Evolutionary conservation across 371 early-diverging fungal genomes (phyloP).

Genomic region (Mortierella sp.): DNA sequence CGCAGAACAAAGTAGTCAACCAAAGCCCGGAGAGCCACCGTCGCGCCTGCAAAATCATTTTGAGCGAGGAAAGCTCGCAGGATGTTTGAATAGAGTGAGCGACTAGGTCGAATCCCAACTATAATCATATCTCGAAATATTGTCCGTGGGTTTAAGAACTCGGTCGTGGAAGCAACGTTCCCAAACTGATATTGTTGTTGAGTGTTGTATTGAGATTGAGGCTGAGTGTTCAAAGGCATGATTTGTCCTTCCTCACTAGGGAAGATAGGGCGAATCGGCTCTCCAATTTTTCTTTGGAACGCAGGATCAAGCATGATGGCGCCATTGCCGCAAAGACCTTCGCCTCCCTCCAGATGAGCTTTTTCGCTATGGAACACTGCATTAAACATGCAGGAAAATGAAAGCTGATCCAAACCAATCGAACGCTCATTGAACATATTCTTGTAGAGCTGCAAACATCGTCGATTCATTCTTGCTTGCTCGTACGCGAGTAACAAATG

Average conservation of each 20-base stretch:
- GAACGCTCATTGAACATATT: slow-evolving; percentile 40
- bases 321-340: slow-evolving; percentile 29
- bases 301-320: slow-evolving; percentile 4
- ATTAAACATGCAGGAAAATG: slow-evolving; percentile 53
- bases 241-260: background rate
- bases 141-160: slow-evolving; percentile 19
- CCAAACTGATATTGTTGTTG: slow-evolving; percentile 23
- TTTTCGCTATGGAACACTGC: slow-evolving; percentile 51
- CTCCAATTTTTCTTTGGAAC: slow-evolving; percentile 21
- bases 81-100: slow-evolving; percentile 42
- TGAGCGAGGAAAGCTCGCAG: slow-evolving; percentile 39
- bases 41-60: slow-evolving; percentile 38
- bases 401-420: slow-evolving; percentile 38
- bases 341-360: slow-evolving; percentile 36
- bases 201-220: background rate
- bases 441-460: slow-evolving; percentile 38
- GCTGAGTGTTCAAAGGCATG: background rate
- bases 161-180: slow-evolving; percentile 19
- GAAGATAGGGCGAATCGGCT: slow-evolving; percentile 20
- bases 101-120: slow-evolving; percentile 42
- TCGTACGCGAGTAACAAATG: slow-evolving; percentile 43
- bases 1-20: slow-evolving; percentile 37
- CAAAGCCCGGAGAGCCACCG: slow-evolving; percentile 28
- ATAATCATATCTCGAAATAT: slow-evolving; percentile 55
- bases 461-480: slow-evolving; percentile 46